Base-by-base conservation (phyloP, 768 basidiomycete species). In the Termitomyces sp. region DNA sequence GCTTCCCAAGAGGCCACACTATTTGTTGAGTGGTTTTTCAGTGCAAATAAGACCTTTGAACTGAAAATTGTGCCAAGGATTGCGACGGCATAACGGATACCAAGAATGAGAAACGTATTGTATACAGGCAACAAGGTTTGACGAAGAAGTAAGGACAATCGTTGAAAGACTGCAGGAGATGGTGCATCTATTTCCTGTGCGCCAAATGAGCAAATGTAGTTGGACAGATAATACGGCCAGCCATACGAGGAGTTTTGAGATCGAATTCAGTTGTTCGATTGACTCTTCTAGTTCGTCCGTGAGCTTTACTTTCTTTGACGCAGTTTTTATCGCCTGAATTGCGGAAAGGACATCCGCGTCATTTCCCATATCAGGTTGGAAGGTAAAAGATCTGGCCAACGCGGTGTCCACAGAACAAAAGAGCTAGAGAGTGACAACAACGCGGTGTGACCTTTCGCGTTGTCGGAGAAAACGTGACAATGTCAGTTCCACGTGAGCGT, bases 111-210 rank as follows among this genome's bases (percentile, higher is more conserved):
- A 61, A 78, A 75, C 9, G 68, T 64, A 37, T 67, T 65, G 60
- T 85, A 86, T 7, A 86, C 66, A n/a, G 77, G 76, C 46, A 77
- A 62, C 43, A 86, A 66, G 29, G 76, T 74, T 45, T 72, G 67
- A 57, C 83, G 78, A 48, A 86, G 73, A 55, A 79, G 70, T 4
- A 69, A 65, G 5, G 72, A 65, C 50, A 86, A 69, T 58, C 74
- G 78, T 31, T 66, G 68, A n/a, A 77, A 68, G 29, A 73, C 72
- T 57, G 73, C 65, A n/a, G 69, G 47, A 14, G 81, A 78, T 14
- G 76, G 67, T 3, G 73, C 60, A 2, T 77, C 73, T 0, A 75
- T 71, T 55, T 80, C 76, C 81, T 83, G 43, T n/a, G 15, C n/a
- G n/a, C 49, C 59, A 31, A 54, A 51, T 53, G 49, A 48, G 63